Base-by-base conservation (phyloP, 106 monocot genomes). In the Dendrobium huoshanense region DNA sequence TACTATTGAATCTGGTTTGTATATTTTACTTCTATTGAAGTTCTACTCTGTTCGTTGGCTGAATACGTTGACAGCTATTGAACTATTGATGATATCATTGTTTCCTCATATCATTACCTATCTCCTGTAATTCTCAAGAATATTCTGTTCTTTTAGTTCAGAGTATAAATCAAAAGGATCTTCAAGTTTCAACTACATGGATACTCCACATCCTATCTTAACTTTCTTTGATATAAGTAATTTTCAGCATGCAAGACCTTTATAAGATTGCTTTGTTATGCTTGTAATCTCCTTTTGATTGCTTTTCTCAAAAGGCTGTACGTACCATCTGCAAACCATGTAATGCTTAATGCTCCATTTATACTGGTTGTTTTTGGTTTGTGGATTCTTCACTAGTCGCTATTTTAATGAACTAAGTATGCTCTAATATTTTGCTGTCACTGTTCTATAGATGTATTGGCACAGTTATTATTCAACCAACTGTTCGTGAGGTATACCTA, bases 1-100 rank as follows among this genome's bases (percentile, higher is more conserved):
- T 81, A 79, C 85, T 65, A 85, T 85, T 83, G 99, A 99, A 88
- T 99, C 95, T 76, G 98, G 98, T 99, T 73, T 79, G 78, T 73
- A 76, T 80, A 47, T 25, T 55, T 31, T 77, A 15, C 73, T 49
- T 76, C 7, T 68, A 25, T 41, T 45, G 13, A 51, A 40, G 11
- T 11, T 16, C 15, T 42, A 55, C 22, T 48, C 44, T 41, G 41
- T 45, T 74, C 27, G 15, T 67, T 37, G 48, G 33, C 25, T 44
- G 29, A 1, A 41, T 16, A 15, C 9, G 3, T 74, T 74, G 33
- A 37, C 37, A 37, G 70, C 43, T 74, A 74, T 20, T 74, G 42
- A 74, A 74, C 19, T 44, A 8, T 42, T 74, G 74, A 37, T 44
- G 43, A 18, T 74, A 33, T 74, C 4, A 5, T 74, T 42, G 43